Conservation (phyloP, 306 rosid species). For the Begonia masoniana region DNA sequence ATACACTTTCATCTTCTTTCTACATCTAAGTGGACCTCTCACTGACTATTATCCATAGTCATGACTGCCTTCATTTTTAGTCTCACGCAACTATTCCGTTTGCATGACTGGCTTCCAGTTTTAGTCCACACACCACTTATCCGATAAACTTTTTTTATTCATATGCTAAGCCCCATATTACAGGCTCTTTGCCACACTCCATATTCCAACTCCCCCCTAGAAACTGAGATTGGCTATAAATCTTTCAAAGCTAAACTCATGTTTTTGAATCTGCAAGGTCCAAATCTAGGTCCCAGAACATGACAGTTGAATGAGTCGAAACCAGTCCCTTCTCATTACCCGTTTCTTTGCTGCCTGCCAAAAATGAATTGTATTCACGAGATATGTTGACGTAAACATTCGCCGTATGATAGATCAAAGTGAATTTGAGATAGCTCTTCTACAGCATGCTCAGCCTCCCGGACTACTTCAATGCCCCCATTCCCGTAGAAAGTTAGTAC, state of each 20-base stretch:
- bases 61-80: constrained; percentile 14
- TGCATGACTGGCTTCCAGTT: too few species aligned
- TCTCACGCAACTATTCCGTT: too few species aligned
- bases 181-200: constrained; percentile 22
- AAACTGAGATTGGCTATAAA: constrained; percentile 22
- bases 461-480: constrained; percentile 16
- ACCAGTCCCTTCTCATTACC: constrained; percentile 25
- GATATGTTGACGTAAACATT: constrained; percentile 18
- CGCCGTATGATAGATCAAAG: constrained; percentile 21
- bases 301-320: constrained; percentile 22
- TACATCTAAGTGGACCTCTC: constrained; percentile 19
- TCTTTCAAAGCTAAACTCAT: constrained; percentile 15
- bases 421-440: constrained; percentile 20
- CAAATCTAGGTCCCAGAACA: constrained; percentile 19
- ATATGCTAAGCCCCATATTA: constrained; percentile 13
- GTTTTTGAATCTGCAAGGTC: constrained; percentile 21
- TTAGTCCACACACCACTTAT: constrained; percentile 20
- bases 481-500: constrained; percentile 20
- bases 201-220: constrained; percentile 28
- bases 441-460: constrained; percentile 11
- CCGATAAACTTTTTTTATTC: constrained; percentile 13
- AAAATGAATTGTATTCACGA: constrained; percentile 17
- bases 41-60: constrained; percentile 14
- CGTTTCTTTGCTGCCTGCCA: constrained; percentile 22
- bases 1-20: constrained; percentile 27